A percentile compares a stretch with the other conserved stretches of the same genome.
Conservation (phyloP, 1,284 basidiomycete species). For the Ganoderma sinense region DNA sequence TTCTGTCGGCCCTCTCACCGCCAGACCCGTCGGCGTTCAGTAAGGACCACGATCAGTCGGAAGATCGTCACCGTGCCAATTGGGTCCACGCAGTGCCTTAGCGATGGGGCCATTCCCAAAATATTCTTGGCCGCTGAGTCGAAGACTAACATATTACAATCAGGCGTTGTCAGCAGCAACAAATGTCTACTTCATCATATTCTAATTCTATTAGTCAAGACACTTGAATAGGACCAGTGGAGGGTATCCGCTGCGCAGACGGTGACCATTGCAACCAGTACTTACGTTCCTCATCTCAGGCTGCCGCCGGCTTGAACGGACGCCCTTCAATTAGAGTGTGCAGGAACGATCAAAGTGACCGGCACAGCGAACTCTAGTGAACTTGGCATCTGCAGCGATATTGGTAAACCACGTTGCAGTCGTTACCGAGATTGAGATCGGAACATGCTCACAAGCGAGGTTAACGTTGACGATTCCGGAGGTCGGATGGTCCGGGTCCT, state of each 20-base stretch:
- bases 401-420: not conserved
- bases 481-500: not conserved
- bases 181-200: not conserved
- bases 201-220: not conserved
- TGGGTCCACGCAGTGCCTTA: not conserved
- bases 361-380: not conserved
- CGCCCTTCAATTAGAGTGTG: not conserved
- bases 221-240: not conserved
- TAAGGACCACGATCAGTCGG: not conserved
- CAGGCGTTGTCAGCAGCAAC: not conserved
- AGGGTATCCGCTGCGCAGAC: not conserved
- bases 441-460: not conserved
- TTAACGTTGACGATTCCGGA: not conserved
- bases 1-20: not conserved
- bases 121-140: not conserved
- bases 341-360: not conserved
- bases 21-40: not conserved
- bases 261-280: not conserved
- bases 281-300: not conserved
- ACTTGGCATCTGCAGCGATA: not conserved
- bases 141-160: not conserved
- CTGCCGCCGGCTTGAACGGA: not conserved
- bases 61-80: not conserved
- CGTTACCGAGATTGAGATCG: not conserved
- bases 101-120: not conserved